Evolutionary conservation across 306 rosid genomes (phyloP).

Genomic region (Castanea sativa): DNA sequence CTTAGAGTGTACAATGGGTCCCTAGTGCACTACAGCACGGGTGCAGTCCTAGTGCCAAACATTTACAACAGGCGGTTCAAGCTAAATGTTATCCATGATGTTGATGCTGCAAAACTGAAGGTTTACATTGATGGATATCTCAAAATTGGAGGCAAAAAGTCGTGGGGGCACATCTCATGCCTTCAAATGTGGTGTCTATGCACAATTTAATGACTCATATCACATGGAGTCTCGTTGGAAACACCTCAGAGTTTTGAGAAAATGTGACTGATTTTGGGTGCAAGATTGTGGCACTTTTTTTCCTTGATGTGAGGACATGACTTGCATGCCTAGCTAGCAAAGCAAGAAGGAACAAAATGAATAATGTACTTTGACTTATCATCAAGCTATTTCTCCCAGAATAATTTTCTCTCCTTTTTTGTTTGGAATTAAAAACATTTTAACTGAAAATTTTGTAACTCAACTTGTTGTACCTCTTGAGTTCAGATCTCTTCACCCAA

Average conservation of each 20-base stretch:
- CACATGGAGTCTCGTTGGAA: conserved; percentile 31
- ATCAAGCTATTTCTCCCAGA: no score
- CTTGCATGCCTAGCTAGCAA: no score
- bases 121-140: conserved; percentile 32
- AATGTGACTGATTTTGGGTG: no score
- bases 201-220: conserved; percentile 10
- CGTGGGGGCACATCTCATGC: conserved; percentile 21
- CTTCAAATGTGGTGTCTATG: conserved; percentile 28
- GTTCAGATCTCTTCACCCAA: no score
- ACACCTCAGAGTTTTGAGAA: neutral
- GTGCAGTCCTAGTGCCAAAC: conserved; percentile 19
- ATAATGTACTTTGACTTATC: no score
- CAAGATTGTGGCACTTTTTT: no score
- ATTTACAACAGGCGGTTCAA: conserved; percentile 37
- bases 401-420: no score
- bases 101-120: conserved; percentile 35
- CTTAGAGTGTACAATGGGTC: conserved; percentile 40
- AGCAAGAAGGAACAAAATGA: no score
- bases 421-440: no score
- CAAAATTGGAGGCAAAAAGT: conserved; percentile 7
- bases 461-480: no score
- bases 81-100: conserved; percentile 50
- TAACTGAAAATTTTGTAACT: no score
- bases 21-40: conserved; percentile 23
- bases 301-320: no score